Evolutionary conservation across 2,329 filamentous ascomycete genomes (phyloP).

Genomic region (Pseudogymnoascus sp.): DNA sequence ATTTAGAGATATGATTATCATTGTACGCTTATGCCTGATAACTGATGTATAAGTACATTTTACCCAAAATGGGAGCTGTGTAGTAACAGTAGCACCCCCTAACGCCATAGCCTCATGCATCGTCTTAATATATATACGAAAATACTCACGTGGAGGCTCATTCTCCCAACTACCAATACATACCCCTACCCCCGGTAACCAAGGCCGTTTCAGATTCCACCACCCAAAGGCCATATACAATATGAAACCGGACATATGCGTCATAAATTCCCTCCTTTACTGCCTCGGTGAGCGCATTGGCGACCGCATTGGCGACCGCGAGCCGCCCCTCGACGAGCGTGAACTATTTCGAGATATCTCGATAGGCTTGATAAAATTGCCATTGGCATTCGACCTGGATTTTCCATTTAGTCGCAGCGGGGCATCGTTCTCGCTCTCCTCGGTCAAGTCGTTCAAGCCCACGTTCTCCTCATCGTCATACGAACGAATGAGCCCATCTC

Average conservation of each 20-base stretch:
- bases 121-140: slow-evolving; percentile 5
- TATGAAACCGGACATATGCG: background rate
- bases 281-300: slow-evolving; percentile 1
- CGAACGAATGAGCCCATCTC: slow-evolving; percentile 74
- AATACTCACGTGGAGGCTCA: background rate
- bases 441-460: slow-evolving; percentile 68
- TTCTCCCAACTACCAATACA: slow-evolving; percentile 6
- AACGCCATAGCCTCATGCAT: slow-evolving; percentile 10
- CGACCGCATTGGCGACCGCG: background rate
- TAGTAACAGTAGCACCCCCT: background rate
- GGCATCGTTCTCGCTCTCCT: slow-evolving; percentile 61
- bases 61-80: slow-evolving; percentile 6
- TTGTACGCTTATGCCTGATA: slow-evolving; percentile 7
- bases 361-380: slow-evolving; percentile 1
- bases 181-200: background rate
- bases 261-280: slow-evolving; percentile 3
- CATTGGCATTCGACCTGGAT: background rate
- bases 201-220: slow-evolving; percentile 6
- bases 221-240: slow-evolving; percentile 4
- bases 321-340: background rate
- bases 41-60: slow-evolving; percentile 4
- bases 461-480: slow-evolving; percentile 77
- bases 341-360: background rate
- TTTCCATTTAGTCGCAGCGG: slow-evolving; percentile 1
- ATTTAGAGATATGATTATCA: slow-evolving; percentile 5